Evolutionary conservation across 106 monocot genomes (phyloP).

Genomic region (Hemerocallis citrina): DNA sequence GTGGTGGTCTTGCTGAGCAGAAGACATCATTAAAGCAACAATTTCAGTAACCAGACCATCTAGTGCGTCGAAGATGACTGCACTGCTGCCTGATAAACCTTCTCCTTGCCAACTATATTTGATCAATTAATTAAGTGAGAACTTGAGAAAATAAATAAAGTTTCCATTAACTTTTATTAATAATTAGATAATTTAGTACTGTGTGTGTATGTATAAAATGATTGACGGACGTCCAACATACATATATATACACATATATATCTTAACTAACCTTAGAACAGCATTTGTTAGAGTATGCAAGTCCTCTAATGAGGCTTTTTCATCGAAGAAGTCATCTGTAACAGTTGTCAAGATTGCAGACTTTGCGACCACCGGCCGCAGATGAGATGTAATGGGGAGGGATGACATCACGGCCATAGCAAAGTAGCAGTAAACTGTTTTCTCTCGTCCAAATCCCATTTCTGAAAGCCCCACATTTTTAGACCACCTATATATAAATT

Average conservation of each 20-base stretch:
- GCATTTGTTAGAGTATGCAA: slow-evolving; percentile 8
- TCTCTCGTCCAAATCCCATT: slow-evolving; percentile 29
- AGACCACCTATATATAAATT: slow-evolving; percentile 18
- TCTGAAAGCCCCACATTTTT: slow-evolving; percentile 11
- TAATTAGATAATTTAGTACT: too few relatives aligned
- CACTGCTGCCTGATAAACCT: slow-evolving; percentile 1
- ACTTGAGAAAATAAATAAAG: neutral
- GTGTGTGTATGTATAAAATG: too few relatives aligned
- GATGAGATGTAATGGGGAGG: slow-evolving; percentile 5
- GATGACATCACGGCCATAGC: neutral
- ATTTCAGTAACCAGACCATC: slow-evolving; percentile 2
- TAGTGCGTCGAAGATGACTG: slow-evolving; percentile 7
- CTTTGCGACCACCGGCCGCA: slow-evolving; percentile 5
- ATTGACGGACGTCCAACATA: too few relatives aligned
- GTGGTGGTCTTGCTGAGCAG: neutral
- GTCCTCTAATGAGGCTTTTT: slow-evolving; percentile 18
- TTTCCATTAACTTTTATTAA: too few relatives aligned
- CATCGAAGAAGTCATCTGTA: slow-evolving; percentile 34
- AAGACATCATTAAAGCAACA: neutral
- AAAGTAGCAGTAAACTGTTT: slow-evolving; percentile 17
- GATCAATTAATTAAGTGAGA: too few relatives aligned
- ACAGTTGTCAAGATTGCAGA: slow-evolving; percentile 14
- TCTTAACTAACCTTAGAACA: slow-evolving; percentile 14
- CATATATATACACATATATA: too few relatives aligned
- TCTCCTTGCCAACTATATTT: slow-evolving; percentile 9